A percentile compares a stretch with the other conserved stretches of the same genome.
Evolutionary conservation across 495 filamentous ascomycete species (phyloP).

Genomic region (Friedmanniomyces endolithicus): DNA sequence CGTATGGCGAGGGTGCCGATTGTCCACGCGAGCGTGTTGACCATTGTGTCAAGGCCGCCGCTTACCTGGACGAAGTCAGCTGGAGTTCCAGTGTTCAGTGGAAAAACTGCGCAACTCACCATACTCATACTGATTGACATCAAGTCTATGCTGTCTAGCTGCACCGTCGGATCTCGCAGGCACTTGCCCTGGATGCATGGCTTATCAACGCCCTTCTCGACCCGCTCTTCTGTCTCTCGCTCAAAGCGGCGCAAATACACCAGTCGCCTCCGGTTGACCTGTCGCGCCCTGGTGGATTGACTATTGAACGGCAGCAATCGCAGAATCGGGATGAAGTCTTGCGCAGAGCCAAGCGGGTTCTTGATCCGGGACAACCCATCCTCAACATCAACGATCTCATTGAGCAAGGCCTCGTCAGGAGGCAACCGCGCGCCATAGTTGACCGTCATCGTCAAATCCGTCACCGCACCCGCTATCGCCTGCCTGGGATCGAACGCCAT

Average conservation of each 20-base stretch:
- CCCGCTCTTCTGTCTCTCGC: conserved; percentile 41
- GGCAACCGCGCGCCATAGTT: conserved; percentile 51
- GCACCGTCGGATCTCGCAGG: conserved; percentile 48
- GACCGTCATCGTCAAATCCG: conserved; percentile 47
- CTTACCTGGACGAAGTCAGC: conserved; percentile 22
- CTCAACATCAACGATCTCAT: conserved; percentile 53
- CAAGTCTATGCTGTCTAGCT: conserved; percentile 46
- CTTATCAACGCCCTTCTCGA: conserved; percentile 46
- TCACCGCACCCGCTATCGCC: conserved; percentile 46
- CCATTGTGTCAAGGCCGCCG: conserved; percentile 52
- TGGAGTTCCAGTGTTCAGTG: not conserved
- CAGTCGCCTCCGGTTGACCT: conserved; percentile 48
- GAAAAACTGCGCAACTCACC: conserved; percentile 8
- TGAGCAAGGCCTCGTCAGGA: conserved; percentile 45
- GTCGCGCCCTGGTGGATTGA: conserved; percentile 39
- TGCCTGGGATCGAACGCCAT: conserved; percentile 46
- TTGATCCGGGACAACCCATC: conserved; percentile 47
- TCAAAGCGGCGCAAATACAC: conserved; percentile 45
- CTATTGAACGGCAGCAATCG: conserved; percentile 45
- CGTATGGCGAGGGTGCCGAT: conserved; percentile 45
- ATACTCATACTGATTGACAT: conserved; percentile 51
- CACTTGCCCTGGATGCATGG: conserved; percentile 56
- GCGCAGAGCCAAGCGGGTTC: conserved; percentile 48
- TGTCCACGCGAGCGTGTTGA: conserved; percentile 51
- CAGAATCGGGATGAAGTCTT: conserved; percentile 52